phyloP scores from a whole-genome alignment of 768 basidiomycete species.

The Rhodosporidiobolus sp. region DNA sequence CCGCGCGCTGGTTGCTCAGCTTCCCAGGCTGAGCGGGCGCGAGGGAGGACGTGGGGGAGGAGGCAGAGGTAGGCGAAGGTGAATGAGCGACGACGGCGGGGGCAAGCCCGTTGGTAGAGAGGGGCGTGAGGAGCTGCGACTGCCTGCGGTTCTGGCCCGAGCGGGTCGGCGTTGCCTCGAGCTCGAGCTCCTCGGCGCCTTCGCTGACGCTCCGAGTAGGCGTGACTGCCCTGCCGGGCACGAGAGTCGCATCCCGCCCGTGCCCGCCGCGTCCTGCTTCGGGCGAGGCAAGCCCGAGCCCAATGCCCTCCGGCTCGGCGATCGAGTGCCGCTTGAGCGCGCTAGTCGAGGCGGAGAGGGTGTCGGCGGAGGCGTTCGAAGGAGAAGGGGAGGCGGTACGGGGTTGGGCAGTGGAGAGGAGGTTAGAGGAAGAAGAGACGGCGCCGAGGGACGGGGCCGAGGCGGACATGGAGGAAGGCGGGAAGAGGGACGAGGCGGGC shows the following conservation, averaged over 20 bases:
- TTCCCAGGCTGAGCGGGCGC: no score
- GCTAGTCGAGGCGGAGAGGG: background rate
- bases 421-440: background rate
- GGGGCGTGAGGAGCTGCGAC: no score
- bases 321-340: background rate
- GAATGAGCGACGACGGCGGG: background rate
- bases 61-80: background rate
- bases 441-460: background rate
- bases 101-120: background rate
- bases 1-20: slow-evolving; percentile 4
- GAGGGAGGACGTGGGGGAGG: background rate
- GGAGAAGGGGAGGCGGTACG: background rate
- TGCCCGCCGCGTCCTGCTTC: no score
- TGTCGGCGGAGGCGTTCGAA: background rate
- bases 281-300: background rate
- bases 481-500: background rate
- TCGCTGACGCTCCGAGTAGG: no score
- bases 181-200: no score
- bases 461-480: background rate
- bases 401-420: background rate
- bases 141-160: background rate
- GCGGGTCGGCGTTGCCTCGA: no score
- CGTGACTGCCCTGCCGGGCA: no score
- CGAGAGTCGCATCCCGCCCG: no score
- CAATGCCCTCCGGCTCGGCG: background rate